phyloP scores from a whole-genome alignment of 495 filamentous ascomycete species.

The Aspergillus saccharolyticus region DNA sequence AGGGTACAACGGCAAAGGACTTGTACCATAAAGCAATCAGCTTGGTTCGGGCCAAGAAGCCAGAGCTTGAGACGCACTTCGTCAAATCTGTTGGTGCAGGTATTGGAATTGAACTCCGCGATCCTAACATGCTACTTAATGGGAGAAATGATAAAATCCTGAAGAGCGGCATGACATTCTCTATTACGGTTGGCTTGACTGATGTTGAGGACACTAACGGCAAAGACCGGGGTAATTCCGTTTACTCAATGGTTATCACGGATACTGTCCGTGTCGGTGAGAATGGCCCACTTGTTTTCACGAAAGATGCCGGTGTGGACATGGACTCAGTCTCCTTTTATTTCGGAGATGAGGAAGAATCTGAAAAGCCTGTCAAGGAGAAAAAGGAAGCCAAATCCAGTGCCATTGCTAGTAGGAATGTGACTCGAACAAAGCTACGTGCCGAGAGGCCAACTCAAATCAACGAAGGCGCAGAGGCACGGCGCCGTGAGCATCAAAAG shows the following conservation, averaged over 20 bases:
- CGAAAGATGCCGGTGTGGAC: slow-evolving; percentile 83
- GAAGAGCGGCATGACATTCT: slow-evolving; percentile 95
- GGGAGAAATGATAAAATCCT: slow-evolving; percentile 75
- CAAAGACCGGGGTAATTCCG: slow-evolving; percentile 79
- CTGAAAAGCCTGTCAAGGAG: slow-evolving; percentile 56
- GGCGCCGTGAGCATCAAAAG: slow-evolving; percentile 88
- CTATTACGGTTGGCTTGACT: slow-evolving; percentile 78
- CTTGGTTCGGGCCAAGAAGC: slow-evolving; percentile 78
- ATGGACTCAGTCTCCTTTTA: slow-evolving; percentile 93
- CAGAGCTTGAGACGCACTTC: slow-evolving; percentile 91
- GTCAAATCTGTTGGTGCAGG: slow-evolving; percentile 83
- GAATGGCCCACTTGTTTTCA: slow-evolving; percentile 76
- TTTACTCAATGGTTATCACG: slow-evolving; percentile 82
- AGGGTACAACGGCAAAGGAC: slow-evolving; percentile 83
- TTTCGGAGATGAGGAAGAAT: slow-evolving; percentile 86
- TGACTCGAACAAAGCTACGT: slow-evolving; percentile 87
- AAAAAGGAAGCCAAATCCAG: slow-evolving; percentile 79
- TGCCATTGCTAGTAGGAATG: slow-evolving; percentile 82
- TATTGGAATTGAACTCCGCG: slow-evolving; percentile 86
- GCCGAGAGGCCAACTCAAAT: slow-evolving; percentile 80
- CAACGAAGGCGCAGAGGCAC: slow-evolving; percentile 85
- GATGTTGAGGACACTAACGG: slow-evolving; percentile 79
- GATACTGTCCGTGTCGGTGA: slow-evolving; percentile 87
- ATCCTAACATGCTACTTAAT: slow-evolving; percentile 74
- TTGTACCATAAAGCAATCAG: slow-evolving; percentile 82